Conservation (phyloP, 73 alveolate genomes). For the Tetrahymena thermophila region DNA sequence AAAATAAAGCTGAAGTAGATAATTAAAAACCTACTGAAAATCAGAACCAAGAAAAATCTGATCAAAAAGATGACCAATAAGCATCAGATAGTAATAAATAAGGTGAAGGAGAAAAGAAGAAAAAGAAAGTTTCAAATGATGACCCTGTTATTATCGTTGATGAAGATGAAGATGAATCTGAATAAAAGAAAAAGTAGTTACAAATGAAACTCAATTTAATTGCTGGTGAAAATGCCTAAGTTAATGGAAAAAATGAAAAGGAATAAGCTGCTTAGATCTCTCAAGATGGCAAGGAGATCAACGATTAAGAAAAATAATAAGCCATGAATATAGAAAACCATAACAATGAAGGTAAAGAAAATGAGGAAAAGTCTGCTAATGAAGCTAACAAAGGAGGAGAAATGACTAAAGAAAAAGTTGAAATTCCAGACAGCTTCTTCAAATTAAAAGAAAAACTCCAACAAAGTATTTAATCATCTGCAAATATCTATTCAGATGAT, state of each 20-base stretch:
- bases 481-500: not conserved
- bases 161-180: not conserved
- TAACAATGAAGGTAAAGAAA: not conserved
- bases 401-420: not conserved
- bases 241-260: not conserved
- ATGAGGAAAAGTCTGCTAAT: not conserved
- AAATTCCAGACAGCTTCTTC: not conserved
- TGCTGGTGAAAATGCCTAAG: not conserved
- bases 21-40: not conserved
- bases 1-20: not conserved
- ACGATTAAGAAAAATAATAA: not conserved
- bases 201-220: not conserved
- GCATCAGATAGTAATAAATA: not conserved
- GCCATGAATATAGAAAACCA: not conserved
- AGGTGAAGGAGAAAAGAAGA: not conserved
- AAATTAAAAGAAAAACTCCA: not conserved
- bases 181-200: not conserved
- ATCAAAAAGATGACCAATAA: not conserved
- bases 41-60: not conserved
- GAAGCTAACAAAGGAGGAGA: not conserved
- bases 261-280: not conserved
- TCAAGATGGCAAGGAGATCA: not conserved
- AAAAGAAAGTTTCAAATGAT: not conserved
- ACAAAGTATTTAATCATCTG: not conserved
- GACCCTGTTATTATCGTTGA: not conserved